Evolutionary conservation across 2,329 filamentous ascomycete species (phyloP), one percentile per base, ranked within the genome.

Genomic region (Pestalotiopsis sp.): DNA sequence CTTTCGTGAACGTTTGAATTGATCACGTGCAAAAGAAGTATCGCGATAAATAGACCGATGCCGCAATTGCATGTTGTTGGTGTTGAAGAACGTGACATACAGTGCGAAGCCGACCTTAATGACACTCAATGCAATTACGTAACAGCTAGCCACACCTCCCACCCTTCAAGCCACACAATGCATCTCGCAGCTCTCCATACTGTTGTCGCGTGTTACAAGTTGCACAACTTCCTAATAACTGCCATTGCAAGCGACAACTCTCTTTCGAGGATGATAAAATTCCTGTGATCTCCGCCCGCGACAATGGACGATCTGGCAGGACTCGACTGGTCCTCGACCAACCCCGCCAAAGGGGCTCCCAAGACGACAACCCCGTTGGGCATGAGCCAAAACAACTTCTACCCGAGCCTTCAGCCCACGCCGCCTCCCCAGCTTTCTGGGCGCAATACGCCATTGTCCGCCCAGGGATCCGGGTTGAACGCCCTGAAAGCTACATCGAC

Each of bases 351-450:
- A 68, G 68, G 66, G 66, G 58, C 24, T 9, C 72, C 67, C 20
- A 65, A 58, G 48, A 67, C 66, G 70, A 74, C 65, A 64, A 60
- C 69, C 59, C 69, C 74, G 64, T 73, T 74, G 74, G 75, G 74
- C 56, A 72, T 71, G 72, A 76, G 70, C 71, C 69, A 74, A 39
- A 71, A 74, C 62, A 70, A 72, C 65, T 73, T 75, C 71, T 78
- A 77, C 71, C 72, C 76, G 44, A 79, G 85, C 3, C 79, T 90
- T 67, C 86, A 83, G 68, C 85, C 86, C 71, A 87, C 84, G 67
- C 85, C 86, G 44, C 86, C 87, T 52, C 85, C 87, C 65, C 81
- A 86, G 70, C 79, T 78, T 60, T 89, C 88, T 7, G 86, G 85
- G 48, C 83, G 83, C 70, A 88, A 82, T 75, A 90, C 86, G 14